Conservation (phyloP, 1,284 basidiomycete genomes). For the Calocybe gambosa region DNA sequence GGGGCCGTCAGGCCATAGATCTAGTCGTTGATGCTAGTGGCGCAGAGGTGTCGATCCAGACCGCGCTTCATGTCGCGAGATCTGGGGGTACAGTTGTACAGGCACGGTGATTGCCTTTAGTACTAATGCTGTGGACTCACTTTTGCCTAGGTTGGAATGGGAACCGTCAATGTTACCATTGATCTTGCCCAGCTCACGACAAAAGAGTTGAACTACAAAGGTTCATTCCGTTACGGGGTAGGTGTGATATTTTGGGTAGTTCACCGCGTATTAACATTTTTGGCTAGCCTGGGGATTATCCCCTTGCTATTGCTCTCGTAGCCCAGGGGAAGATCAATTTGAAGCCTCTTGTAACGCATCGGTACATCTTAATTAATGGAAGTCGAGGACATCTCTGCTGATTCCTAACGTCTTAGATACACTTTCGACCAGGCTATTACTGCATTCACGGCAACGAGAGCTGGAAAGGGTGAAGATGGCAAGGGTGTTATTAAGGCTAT, state of each 20-base stretch:
- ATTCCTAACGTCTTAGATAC: slow-evolving; percentile 45
- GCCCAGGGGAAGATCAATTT: slow-evolving; percentile 77
- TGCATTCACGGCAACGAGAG: slow-evolving; percentile 77
- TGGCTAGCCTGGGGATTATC: slow-evolving; percentile 74
- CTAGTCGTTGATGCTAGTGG: slow-evolving; percentile 83
- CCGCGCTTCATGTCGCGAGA: slow-evolving; percentile 71
- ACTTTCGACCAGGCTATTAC: slow-evolving; percentile 66
- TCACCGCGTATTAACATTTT: slow-evolving; percentile 1
- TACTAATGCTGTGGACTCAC: background rate
- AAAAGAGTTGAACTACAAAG: slow-evolving; percentile 80
- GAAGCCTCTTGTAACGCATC: slow-evolving; percentile 85
- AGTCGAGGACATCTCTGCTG: background rate
- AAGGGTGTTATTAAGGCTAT: slow-evolving; percentile 71
- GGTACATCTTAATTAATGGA: slow-evolving; percentile 39
- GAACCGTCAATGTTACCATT: slow-evolving; percentile 54
- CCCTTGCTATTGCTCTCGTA: slow-evolving; percentile 78
- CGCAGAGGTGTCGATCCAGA: slow-evolving; percentile 82
- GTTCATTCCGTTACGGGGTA: slow-evolving; percentile 85
- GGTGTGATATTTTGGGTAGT: slow-evolving; percentile 21
- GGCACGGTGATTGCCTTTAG: slow-evolving; percentile 25
- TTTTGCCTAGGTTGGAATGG: slow-evolving; percentile 67
- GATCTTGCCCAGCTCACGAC: slow-evolving; percentile 55
- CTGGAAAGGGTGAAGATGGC: slow-evolving; percentile 76
- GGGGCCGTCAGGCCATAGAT: slow-evolving; percentile 57
- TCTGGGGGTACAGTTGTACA: slow-evolving; percentile 72